A percentile compares a stretch with the other conserved stretches of the same genome.
These are phyloP conservation scores for Gomphus sp. DNA, from an alignment of 1,284 basidiomycete genomes.

Conservation along the genomic window DNA sequence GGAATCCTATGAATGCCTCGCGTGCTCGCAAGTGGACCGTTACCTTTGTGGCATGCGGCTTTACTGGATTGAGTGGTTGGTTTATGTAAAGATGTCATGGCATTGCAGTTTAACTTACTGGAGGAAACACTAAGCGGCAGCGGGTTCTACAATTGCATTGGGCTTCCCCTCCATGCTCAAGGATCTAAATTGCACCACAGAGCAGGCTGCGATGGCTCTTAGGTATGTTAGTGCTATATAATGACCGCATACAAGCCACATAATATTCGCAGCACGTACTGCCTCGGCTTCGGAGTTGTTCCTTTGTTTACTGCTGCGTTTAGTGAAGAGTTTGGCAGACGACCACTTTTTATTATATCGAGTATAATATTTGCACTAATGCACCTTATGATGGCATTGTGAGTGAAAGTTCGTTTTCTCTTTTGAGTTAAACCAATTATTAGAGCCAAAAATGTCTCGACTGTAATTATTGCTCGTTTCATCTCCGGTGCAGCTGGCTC, in stretches of 20 bases:
- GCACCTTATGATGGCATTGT: conserved; percentile 56
- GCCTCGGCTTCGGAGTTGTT: conserved; percentile 60
- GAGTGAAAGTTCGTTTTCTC: conserved; percentile 19
- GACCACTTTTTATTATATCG: conserved; percentile 56
- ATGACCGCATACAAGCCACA: not conserved
- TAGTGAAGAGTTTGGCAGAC: conserved; percentile 71
- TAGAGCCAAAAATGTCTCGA: conserved; percentile 59
- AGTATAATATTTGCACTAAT: conserved; percentile 48
- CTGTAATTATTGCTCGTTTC: conserved; percentile 59
- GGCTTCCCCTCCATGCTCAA: conserved; percentile 52
- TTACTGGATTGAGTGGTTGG: conserved; percentile 44
- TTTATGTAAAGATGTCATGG: not conserved
- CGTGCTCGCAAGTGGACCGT: conserved; percentile 46
- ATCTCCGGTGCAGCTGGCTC: conserved; percentile 57
- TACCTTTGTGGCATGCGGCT: conserved; percentile 47
- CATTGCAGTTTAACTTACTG: not conserved
- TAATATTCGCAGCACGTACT: conserved; percentile 32
- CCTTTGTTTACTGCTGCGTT: conserved; percentile 68
- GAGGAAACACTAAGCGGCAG: conserved; percentile 30
- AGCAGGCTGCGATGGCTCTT: conserved; percentile 52
- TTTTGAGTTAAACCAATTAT: not conserved
- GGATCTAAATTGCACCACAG: conserved; percentile 51
- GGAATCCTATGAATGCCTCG: conserved; percentile 49
- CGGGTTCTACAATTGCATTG: conserved; percentile 44
- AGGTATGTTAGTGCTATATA: conserved; percentile 13